Percentiles rank a stretch among this genome's conserved stretches.
These are phyloP conservation scores for Cajanus cajan DNA, from an alignment of 306 rosid species.

Conservation along the genomic window DNA sequence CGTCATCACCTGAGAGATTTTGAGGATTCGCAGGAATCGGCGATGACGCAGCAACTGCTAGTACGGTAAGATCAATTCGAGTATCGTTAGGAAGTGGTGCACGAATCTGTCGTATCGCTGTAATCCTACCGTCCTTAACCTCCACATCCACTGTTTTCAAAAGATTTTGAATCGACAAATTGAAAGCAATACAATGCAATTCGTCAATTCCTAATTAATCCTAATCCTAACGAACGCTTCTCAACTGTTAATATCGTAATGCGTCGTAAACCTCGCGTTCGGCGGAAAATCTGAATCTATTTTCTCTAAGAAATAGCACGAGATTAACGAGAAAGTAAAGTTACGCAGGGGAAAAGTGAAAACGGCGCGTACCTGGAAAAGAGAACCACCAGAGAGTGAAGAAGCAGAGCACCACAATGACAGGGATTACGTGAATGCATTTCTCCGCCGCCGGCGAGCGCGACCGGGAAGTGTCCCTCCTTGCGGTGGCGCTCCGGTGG, in stretches of 20 bases:
- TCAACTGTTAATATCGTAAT: neutral
- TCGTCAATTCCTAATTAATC: constrained; percentile 1
- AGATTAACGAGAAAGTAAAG: neutral
- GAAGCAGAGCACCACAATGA: constrained; percentile 46
- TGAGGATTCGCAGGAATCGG: constrained; percentile 40
- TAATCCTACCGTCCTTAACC: constrained; percentile 41
- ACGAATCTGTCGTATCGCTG: constrained; percentile 28
- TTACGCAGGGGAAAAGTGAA: neutral
- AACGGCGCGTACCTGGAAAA: constrained; percentile 43
- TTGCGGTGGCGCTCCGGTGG: constrained; percentile 17
- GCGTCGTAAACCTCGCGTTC: constrained; percentile 9
- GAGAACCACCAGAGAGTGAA: constrained; percentile 68
- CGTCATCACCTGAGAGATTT: constrained; percentile 36
- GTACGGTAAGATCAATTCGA: constrained; percentile 40
- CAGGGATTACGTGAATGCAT: constrained; percentile 48
- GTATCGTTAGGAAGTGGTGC: constrained; percentile 24
- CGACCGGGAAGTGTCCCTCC: constrained; percentile 30
- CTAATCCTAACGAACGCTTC: neutral
- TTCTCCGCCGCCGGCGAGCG: constrained; percentile 17
- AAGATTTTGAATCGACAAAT: constrained; percentile 3
- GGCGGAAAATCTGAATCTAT: neutral
- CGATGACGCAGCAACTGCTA: constrained; percentile 44
- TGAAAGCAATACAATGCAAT: neutral
- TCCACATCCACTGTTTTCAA: constrained; percentile 44
- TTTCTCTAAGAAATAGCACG: neutral